Conservation (phyloP, 2,329 filamentous ascomycete genomes). For the Colletotrichum eleusines region DNA sequence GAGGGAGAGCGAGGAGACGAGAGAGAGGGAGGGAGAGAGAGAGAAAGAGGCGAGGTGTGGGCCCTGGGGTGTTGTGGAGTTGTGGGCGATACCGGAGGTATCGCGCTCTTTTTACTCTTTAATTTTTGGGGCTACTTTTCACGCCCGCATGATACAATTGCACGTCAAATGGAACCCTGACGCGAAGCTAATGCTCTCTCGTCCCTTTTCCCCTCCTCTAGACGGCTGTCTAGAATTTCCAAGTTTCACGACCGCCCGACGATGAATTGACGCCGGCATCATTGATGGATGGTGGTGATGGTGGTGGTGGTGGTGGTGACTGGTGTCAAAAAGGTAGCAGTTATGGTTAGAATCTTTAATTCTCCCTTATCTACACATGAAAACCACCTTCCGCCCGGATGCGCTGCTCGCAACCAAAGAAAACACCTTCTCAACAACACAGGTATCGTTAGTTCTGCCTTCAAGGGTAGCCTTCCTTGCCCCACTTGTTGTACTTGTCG, state of each 20-base stretch:
- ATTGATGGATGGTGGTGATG: too few relatives aligned
- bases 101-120: slow-evolving; percentile 1
- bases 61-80: not conserved
- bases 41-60: not conserved
- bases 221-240: not conserved
- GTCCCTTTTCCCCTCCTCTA: not conserved
- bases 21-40: not conserved
- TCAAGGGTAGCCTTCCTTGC: slow-evolving; percentile 90
- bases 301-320: not conserved
- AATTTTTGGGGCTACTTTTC: not conserved
- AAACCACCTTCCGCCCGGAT: slow-evolving; percentile 29
- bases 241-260: not conserved
- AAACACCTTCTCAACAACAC: slow-evolving; percentile 22
- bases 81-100: slow-evolving; percentile 13
- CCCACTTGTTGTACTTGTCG: slow-evolving; percentile 99
- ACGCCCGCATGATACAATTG: slow-evolving; percentile 7
- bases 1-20: not conserved
- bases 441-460: slow-evolving; percentile 41
- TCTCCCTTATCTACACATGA: slow-evolving; percentile 42
- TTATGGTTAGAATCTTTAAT: slow-evolving; percentile 30
- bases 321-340: slow-evolving; percentile 3
- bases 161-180: slow-evolving; percentile 7
- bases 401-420: slow-evolving; percentile 24
- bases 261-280: not conserved
- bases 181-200: not conserved